Percentiles rank a stretch among this genome's conserved stretches.
Evolutionary conservation across 257 asterid genomes (phyloP).

Genomic region (Scutellaria galericulata): DNA sequence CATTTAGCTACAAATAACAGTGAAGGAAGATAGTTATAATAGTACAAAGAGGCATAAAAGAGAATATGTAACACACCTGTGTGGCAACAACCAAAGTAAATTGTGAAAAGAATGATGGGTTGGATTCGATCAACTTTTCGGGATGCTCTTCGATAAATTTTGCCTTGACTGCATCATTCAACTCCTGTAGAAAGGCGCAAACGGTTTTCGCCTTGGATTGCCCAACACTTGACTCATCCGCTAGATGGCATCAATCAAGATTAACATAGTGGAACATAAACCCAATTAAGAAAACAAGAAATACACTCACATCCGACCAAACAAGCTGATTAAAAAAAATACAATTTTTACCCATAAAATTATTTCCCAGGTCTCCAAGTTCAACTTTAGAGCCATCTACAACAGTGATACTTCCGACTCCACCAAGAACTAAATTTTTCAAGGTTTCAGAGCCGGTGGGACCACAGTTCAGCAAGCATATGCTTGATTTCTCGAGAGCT

Average conservation of each 20-base stretch:
- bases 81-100: slow-evolving; percentile 88
- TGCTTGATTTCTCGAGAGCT: slow-evolving; percentile 93
- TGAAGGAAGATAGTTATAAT: not conserved
- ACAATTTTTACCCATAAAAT: slow-evolving; percentile 68
- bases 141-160: slow-evolving; percentile 91
- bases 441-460: slow-evolving; percentile 97
- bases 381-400: slow-evolving; percentile 96
- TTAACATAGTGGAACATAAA: slow-evolving; percentile 16
- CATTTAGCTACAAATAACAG: not conserved
- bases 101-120: slow-evolving; percentile 85
- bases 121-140: slow-evolving; percentile 69
- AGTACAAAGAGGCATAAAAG: slow-evolving; percentile 5
- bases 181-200: slow-evolving; percentile 88
- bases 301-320: not conserved
- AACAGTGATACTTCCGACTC: slow-evolving; percentile 93
- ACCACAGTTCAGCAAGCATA: slow-evolving; percentile 94
- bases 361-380: slow-evolving; percentile 91
- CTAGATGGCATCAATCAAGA: slow-evolving; percentile 47
- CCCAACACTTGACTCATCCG: slow-evolving; percentile 87
- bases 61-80: slow-evolving; percentile 53
- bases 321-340: not conserved
- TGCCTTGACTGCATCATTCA: slow-evolving; percentile 96
- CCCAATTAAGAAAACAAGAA: not conserved
- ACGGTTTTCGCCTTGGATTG: slow-evolving; percentile 93
- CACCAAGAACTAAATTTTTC: slow-evolving; percentile 95